These are phyloP conservation scores for Sarocladiaceae sp. DNA, from an alignment of 2,329 filamentous ascomycete species.

Conservation along the genomic window DNA sequence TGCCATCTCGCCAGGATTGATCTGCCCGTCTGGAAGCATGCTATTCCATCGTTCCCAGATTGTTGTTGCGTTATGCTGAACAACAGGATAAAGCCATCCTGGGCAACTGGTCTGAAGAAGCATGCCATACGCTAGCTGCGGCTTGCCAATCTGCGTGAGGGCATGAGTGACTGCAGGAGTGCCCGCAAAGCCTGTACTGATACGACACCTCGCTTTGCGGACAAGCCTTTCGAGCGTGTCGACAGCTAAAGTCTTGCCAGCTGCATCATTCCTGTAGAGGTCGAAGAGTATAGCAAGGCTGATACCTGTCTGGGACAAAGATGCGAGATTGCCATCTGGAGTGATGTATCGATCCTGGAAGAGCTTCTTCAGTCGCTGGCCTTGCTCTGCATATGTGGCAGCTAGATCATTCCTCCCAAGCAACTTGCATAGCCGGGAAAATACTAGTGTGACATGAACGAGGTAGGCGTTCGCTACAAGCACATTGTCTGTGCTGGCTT, in stretches of 20 bases:
- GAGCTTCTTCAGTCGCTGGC: not conserved
- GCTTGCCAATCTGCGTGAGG: conserved; percentile 22
- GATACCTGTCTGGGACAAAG: not conserved
- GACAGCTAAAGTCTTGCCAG: conserved; percentile 13
- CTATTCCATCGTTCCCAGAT: conserved; percentile 50
- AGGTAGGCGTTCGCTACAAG: conserved; percentile 45
- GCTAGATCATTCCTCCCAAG: not conserved
- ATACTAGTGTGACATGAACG: conserved; percentile 34
- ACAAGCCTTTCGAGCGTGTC: not conserved
- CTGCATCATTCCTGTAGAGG: conserved; percentile 21
- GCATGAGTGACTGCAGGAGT: conserved; percentile 34
- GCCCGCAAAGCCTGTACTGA: conserved; percentile 40
- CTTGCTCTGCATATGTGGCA: not conserved
- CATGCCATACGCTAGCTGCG: conserved; percentile 40
- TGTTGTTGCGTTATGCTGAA: conserved; percentile 38
- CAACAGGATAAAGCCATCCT: conserved; percentile 45
- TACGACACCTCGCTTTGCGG: conserved; percentile 19
- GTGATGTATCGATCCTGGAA: not conserved
- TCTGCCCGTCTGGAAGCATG: conserved; percentile 34
- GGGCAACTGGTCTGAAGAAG: conserved; percentile 39
- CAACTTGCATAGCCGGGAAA: conserved; percentile 12
- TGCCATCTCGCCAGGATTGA: conserved; percentile 41
- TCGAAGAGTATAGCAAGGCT: conserved; percentile 32
- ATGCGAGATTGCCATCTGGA: not conserved
- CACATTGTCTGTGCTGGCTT: conserved; percentile 32